These are phyloP conservation scores for Alliaria petiolata DNA, from an alignment of 345 rosid genomes.

Conservation along the genomic window DNA sequence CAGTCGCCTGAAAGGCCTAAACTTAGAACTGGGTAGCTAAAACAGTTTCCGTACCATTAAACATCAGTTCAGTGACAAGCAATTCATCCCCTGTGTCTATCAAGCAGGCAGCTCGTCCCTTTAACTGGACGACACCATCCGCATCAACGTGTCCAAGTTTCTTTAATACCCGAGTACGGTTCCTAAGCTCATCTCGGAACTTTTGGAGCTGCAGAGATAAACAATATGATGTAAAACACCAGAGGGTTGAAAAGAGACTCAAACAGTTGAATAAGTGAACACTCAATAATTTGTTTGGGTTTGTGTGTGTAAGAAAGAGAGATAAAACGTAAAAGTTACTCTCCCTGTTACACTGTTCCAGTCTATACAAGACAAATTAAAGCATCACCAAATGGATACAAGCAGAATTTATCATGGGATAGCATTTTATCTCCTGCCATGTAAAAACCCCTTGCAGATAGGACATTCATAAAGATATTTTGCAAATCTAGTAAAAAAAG, in stretches of 20 bases:
- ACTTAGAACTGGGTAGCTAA: neutral
- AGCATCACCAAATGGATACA: neutral
- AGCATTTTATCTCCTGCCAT: neutral
- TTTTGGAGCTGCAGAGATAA: slow-evolving; percentile 72
- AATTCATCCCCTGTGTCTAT: slow-evolving; percentile 99
- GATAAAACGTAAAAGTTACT: neutral
- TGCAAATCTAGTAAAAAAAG: neutral
- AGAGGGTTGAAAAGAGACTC: neutral
- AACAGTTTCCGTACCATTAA: slow-evolving; percentile 57
- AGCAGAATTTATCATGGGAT: neutral
- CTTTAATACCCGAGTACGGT: slow-evolving; percentile 88
- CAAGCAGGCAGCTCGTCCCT: slow-evolving; percentile 98
- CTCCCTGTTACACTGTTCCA: neutral
- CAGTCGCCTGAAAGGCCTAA: slow-evolving; percentile 2
- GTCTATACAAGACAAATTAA: neutral
- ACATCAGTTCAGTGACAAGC: slow-evolving; percentile 97
- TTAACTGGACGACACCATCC: slow-evolving; percentile 83
- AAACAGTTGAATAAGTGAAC: neutral
- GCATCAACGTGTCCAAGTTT: slow-evolving; percentile 93
- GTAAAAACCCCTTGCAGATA: slow-evolving; percentile 5
- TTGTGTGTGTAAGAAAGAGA: neutral
- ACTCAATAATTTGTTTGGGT: neutral
- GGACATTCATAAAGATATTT: neutral
- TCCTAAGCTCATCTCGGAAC: slow-evolving; percentile 88
- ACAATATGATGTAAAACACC: slow-evolving; percentile 1